These are phyloP conservation scores for Trichoderma sp. DNA, from an alignment of 2,329 filamentous ascomycete genomes.

Conservation along the genomic window DNA sequence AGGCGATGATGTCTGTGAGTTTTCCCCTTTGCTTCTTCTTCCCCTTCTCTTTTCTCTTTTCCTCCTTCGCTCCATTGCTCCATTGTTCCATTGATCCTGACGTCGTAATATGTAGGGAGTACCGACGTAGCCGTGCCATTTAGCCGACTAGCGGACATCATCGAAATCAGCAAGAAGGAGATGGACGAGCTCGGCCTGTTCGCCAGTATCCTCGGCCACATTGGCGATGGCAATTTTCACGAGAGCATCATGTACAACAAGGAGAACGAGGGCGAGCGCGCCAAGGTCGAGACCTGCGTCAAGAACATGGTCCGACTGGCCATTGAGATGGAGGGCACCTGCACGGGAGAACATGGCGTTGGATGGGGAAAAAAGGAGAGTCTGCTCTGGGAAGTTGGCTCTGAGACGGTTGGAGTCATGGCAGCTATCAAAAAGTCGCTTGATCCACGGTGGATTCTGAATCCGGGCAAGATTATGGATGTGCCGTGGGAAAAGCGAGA, in stretches of 20 bases:
- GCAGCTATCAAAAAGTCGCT: conserved; percentile 75
- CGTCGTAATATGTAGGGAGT: conserved; percentile 50
- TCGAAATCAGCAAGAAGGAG: conserved; percentile 83
- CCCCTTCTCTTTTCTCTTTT: no score
- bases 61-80: neutral
- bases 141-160: conserved; percentile 67
- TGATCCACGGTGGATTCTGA: conserved; percentile 85
- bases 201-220: conserved; percentile 82
- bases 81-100: neutral
- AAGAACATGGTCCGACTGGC: conserved; percentile 89
- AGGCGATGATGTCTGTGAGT: conserved; percentile 69
- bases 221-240: conserved; percentile 94
- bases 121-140: conserved; percentile 84
- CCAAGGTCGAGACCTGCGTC: conserved; percentile 75
- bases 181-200: conserved; percentile 84
- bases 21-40: neutral
- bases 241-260: conserved; percentile 86
- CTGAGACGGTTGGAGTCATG: conserved; percentile 81
- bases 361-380: conserved; percentile 84
- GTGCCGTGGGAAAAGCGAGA: conserved; percentile 40
- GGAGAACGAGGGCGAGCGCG: conserved; percentile 63
- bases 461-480: conserved; percentile 89
- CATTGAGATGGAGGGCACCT: conserved; percentile 90
- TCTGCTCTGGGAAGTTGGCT: conserved; percentile 73
- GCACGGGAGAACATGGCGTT: conserved; percentile 83